phyloP scores from a whole-genome alignment of 352 stramenopile species.

The Globisporangium cederbergense region DNA sequence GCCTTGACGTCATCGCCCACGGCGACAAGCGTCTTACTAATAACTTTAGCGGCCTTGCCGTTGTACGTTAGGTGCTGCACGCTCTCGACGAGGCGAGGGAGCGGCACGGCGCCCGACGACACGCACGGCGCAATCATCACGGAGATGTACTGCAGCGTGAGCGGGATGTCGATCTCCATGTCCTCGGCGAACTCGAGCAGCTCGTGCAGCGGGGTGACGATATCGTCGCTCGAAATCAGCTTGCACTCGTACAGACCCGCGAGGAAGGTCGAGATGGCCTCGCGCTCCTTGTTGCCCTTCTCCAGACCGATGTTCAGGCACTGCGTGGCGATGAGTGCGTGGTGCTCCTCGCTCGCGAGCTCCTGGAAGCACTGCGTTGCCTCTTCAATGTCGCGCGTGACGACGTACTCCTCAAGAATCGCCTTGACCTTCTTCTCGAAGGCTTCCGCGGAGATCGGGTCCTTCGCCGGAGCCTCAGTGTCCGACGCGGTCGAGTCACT shows the following conservation, averaged over 20 bases:
- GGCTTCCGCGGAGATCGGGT: slow-evolving; percentile 37
- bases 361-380: slow-evolving; percentile 48
- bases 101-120: slow-evolving; percentile 32
- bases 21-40: slow-evolving; percentile 41
- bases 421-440: slow-evolving; percentile 87
- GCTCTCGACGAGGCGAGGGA: slow-evolving; percentile 42
- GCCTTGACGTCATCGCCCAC: slow-evolving; percentile 43
- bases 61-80: slow-evolving; percentile 46
- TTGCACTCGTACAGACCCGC: slow-evolving; percentile 46
- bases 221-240: slow-evolving; percentile 37
- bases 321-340: slow-evolving; percentile 46
- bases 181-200: slow-evolving; percentile 76
- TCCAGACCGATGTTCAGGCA: slow-evolving; percentile 67
- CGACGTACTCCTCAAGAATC: slow-evolving; percentile 84
- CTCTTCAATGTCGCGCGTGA: slow-evolving; percentile 83
- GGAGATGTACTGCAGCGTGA: slow-evolving; percentile 62
- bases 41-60: slow-evolving; percentile 62
- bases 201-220: slow-evolving; percentile 43
- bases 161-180: slow-evolving; percentile 80
- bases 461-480: slow-evolving; percentile 3
- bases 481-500: slow-evolving; percentile 9
- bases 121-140: slow-evolving; percentile 71
- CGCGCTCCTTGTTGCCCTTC: slow-evolving; percentile 63
- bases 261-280: slow-evolving; percentile 49
- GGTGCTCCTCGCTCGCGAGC: slow-evolving; percentile 47